Evolutionary conservation across 2,329 filamentous ascomycete genomes (phyloP).

Genomic region (Neophaeococcomyces aloes): DNA sequence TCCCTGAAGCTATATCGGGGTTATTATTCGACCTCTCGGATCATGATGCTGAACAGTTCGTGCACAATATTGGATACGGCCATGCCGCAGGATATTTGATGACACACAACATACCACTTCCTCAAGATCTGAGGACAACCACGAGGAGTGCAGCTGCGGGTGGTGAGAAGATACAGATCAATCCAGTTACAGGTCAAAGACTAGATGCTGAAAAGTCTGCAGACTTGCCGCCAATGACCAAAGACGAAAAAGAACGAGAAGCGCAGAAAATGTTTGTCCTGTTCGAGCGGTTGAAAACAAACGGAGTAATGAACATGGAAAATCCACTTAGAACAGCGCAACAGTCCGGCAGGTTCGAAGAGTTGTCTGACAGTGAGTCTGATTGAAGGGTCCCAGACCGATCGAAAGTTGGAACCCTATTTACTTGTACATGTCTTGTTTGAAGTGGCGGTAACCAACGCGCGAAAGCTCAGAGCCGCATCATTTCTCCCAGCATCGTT

Average conservation of each 20-base stretch:
- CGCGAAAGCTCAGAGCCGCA: too few relatives aligned
- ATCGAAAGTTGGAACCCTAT: too few relatives aligned
- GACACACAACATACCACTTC: slow-evolving; percentile 69
- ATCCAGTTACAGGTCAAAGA: slow-evolving; percentile 80
- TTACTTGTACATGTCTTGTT: too few relatives aligned
- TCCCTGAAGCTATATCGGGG: slow-evolving; percentile 64
- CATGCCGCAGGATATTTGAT: slow-evolving; percentile 85
- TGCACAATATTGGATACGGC: slow-evolving; percentile 88
- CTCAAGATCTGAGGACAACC: slow-evolving; percentile 52
- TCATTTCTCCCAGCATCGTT: too few relatives aligned
- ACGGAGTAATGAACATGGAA: slow-evolving; percentile 64
- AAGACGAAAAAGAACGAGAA: slow-evolving; percentile 85
- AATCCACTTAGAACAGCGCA: slow-evolving; percentile 66
- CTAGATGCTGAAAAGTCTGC: slow-evolving; percentile 42
- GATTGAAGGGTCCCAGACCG: neutral
- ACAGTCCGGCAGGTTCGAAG: slow-evolving; percentile 57
- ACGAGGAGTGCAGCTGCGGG: slow-evolving; percentile 10
- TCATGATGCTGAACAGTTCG: slow-evolving; percentile 66
- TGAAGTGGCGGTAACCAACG: too few relatives aligned
- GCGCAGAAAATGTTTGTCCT: slow-evolving; percentile 82
- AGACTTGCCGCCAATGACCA: slow-evolving; percentile 64
- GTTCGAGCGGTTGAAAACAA: slow-evolving; percentile 74
- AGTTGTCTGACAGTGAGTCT: slow-evolving; percentile 17
- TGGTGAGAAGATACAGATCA: slow-evolving; percentile 43
- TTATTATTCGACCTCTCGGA: slow-evolving; percentile 82